Percentiles rank a stretch among this genome's conserved stretches.
Evolutionary conservation across 2,329 filamentous ascomycete species (phyloP).

Genomic region (Penicillium paneum): DNA sequence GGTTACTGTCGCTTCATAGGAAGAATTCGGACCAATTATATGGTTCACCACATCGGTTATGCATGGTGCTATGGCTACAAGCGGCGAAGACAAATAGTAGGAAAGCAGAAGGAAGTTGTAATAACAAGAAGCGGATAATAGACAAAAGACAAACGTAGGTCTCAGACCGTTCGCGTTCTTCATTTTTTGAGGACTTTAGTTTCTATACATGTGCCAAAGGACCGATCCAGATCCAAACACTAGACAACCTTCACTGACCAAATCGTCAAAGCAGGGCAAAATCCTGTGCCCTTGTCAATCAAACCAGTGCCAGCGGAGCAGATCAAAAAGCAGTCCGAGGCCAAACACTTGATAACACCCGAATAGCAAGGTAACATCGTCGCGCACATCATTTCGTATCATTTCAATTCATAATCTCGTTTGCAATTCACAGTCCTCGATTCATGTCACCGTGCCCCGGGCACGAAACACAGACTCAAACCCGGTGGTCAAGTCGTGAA

Average conservation of each 20-base stretch:
- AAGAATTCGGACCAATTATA: background rate
- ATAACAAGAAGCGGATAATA: background rate
- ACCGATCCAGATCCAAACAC: background rate
- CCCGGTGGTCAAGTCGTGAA: background rate
- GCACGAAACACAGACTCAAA: background rate
- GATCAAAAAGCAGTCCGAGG: background rate
- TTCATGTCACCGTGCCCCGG: background rate
- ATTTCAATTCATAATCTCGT: slow-evolving; percentile 9
- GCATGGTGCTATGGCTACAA: background rate
- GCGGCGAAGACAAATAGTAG: too few relatives aligned
- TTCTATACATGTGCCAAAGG: background rate
- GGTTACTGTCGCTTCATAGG: background rate
- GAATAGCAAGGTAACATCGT: background rate
- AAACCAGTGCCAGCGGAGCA: background rate
- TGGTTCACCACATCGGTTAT: background rate
- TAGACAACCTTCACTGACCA: background rate
- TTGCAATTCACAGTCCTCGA: background rate
- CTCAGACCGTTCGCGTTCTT: background rate
- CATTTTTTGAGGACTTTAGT: background rate
- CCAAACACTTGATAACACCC: background rate
- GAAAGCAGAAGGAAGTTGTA: background rate
- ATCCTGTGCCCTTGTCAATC: background rate
- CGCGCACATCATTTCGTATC: background rate
- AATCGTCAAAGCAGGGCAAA: background rate
- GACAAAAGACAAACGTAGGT: background rate